Base-by-base conservation (phyloP, 495 filamentous ascomycete genomes). In the Penicillium riverlandense region DNA sequence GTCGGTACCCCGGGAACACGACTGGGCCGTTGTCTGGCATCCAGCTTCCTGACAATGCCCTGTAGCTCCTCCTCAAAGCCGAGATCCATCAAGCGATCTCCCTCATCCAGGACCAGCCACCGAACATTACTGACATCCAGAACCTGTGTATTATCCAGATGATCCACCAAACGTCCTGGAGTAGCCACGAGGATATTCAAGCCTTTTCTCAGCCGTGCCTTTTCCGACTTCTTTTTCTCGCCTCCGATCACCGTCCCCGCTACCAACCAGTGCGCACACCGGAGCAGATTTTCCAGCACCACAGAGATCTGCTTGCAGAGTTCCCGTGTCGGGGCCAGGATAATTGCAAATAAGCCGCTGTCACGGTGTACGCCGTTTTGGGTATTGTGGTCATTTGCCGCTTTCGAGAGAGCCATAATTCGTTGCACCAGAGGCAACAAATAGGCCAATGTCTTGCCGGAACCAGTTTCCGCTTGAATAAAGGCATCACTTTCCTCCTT, bases 221-320 rank as follows among this genome's bases (percentile, higher is more conserved):
- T 98, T 60, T 98, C 92, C 2, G 87, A 90, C 54, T 96, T 91
- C 63, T 96, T 96, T 65, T 90, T 96, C 66, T 97, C 90, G 15
- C 92, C 92, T 60, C 92, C 92, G 50, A 90, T 94, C 10, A 98
- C 90, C 0, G 86, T 92, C 6, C 88, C 89, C 15, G 83, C 82
- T 0, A 97, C 92, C 36, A 98, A 79, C 90, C 90, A 96, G 48
- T 84, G 77, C 29, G 86, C 83, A 45, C 87, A 90, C 38, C 85
- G 80, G 14, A 96, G 69, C 11, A 98, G 63, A 34, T 82, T 84
- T 44, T 92, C 85, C 30, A 96, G 62, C 5, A 96, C 91, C 2
- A 79, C 66, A 6, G 85, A 80, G 41, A 97, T 96, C 66, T 98
- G 92, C 62, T 91, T 90, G 61, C 86, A 90, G 50, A 98, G 57